Base-by-base conservation (phyloP, 139 green algal species). In the Desmodesmus armatus region DNA sequence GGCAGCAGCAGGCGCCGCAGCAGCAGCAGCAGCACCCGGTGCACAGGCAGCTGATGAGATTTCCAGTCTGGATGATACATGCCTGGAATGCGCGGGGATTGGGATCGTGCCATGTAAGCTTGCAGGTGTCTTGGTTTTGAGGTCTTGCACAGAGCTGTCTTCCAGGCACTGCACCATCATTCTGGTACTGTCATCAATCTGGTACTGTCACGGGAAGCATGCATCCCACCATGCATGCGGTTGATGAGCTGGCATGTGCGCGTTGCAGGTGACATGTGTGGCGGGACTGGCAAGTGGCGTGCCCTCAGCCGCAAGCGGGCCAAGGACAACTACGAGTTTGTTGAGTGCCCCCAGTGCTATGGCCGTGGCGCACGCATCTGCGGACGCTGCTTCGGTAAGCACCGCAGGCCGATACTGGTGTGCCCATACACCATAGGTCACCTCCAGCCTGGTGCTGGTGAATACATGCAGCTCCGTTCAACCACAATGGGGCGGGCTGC, bases 281-380 rank as follows among this genome's bases (percentile, higher is more conserved):
- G 97, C 15, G 97, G 97, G 29, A 99, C 95, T 27, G 97, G 97
- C 81, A 99, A 99, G 89, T 99, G 97, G 97, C 92, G 96, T 23
- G 97, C 97, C 0, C 92, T 99, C 49, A 97, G 91, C 83, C 90
- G 96, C 67, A 98, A 99, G 91, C 89, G 96, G 1, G 93, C 94
- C 65, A 96, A 98, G 89, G 97, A 99, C 89, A 96, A 90, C 25
- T 99, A 99, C 83, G 95, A 99, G 90, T 99, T 99, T 80, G 94
- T 94, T 3, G 97, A 99, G 92, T 99, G 97, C 92, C 97, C 97
- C 3, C 95, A 98, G 83, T 99, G 97, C 92, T 99, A 95, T 84
- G 97, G 96, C 23, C 87, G 94, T 0, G 97, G 97, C 25, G 93
- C 94, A 72, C 91, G 96, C 39, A 94, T 99, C 44, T 99, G 97